Percentiles rank a stretch among this genome's conserved stretches.
Conservation (phyloP, 495 filamentous ascomycete genomes). For the Saxophila tyrrhenica region DNA sequence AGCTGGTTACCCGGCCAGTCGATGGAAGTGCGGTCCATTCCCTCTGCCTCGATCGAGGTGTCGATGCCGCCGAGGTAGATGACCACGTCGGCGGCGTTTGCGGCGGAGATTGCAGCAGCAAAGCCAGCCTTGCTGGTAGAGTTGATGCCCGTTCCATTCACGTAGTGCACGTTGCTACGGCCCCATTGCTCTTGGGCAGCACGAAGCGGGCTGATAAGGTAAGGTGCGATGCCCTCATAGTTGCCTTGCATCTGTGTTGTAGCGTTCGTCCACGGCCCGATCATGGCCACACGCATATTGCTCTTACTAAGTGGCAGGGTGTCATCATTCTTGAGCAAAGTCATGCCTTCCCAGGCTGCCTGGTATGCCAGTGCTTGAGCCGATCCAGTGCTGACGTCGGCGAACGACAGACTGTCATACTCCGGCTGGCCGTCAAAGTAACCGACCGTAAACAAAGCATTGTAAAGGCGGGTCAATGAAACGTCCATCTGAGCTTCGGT, state of each 20-base stretch:
- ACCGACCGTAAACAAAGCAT: conserved; percentile 44
- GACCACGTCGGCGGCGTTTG: conserved; percentile 38
- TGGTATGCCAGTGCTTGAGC: conserved; percentile 41
- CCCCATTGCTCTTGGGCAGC: conserved; percentile 35
- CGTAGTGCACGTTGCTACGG: conserved; percentile 33
- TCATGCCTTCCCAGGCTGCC: conserved; percentile 44
- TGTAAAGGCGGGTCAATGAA: conserved; percentile 46
- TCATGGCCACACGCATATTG: neutral
- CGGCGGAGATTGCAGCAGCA: conserved; percentile 35
- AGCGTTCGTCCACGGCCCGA: conserved; percentile 9
- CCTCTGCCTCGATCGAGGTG: conserved; percentile 40
- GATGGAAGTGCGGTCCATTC: conserved; percentile 39
- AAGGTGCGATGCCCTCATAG: conserved; percentile 43
- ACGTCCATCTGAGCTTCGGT: conserved; percentile 13
- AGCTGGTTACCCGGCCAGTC: conserved; percentile 49
- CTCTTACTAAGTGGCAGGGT: conserved; percentile 32
- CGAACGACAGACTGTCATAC: conserved; percentile 43
- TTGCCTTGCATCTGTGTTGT: conserved; percentile 47
- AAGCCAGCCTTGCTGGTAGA: conserved; percentile 32
- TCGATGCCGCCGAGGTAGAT: conserved; percentile 46
- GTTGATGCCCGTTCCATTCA: conserved; percentile 34
- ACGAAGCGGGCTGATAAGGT: conserved; percentile 38
- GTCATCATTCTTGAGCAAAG: conserved; percentile 47
- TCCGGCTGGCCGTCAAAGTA: conserved; percentile 45
- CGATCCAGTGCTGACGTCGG: conserved; percentile 39